Evolutionary conservation across 306 rosid genomes (phyloP).

Genomic region (Quercus parvula): DNA sequence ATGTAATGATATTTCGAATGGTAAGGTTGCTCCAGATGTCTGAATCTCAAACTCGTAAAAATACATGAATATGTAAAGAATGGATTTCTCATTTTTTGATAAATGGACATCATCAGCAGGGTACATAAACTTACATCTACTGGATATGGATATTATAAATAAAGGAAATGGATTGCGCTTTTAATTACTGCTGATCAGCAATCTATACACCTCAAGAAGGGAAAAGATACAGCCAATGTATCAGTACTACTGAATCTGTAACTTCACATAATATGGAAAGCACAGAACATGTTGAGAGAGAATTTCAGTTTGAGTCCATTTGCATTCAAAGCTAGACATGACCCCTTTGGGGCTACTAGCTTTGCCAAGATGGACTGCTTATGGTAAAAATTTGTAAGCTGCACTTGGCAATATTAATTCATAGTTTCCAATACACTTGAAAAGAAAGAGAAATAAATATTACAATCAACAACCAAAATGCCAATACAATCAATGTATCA

Average conservation of each 20-base stretch:
- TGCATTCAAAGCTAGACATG: constrained; percentile 36
- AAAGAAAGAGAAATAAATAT: background rate
- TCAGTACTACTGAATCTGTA: constrained; percentile 20
- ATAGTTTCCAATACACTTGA: background rate
- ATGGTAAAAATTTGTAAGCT: background rate
- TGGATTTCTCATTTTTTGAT: background rate
- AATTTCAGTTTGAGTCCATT: constrained; percentile 18
- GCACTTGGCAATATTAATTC: background rate
- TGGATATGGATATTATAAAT: background rate
- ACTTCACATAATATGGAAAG: constrained; percentile 16
- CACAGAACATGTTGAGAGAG: constrained; percentile 20
- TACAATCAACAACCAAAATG: background rate
- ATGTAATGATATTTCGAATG: background rate
- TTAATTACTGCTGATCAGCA: background rate
- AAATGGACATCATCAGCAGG: background rate
- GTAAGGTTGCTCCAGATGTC: background rate
- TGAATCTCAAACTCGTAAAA: background rate
- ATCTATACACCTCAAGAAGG: background rate
- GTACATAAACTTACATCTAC: background rate
- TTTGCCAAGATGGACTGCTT: constrained; percentile 47
- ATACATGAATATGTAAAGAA: background rate
- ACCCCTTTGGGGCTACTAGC: constrained; percentile 19
- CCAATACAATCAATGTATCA: constrained; percentile 21
- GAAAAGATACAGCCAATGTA: background rate
- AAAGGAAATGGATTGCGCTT: background rate